Percentiles rank a stretch among this genome's conserved stretches.
Evolutionary conservation across 108 stramenopile species (phyloP).

Genomic region (Cyclotella baltica): DNA sequence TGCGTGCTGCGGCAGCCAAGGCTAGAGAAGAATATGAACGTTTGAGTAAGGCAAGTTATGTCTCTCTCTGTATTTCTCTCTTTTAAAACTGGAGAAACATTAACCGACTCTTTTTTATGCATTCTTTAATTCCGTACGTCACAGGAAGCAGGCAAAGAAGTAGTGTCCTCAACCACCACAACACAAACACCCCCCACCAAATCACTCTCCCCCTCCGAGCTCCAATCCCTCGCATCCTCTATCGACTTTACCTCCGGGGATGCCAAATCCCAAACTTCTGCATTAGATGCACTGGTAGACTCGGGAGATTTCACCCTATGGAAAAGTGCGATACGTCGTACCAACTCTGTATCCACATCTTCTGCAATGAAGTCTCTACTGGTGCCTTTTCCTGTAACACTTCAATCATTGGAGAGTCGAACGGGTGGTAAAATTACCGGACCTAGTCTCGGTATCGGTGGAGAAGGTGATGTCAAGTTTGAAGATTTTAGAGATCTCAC

Average conservation of each 20-base stretch:
- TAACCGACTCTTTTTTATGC: too few species aligned
- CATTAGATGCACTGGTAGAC: slow-evolving; percentile 58
- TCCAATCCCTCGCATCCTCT: slow-evolving; percentile 31
- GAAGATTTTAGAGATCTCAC: slow-evolving; percentile 90
- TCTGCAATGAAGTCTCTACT: slow-evolving; percentile 45
- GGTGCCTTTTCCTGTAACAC: slow-evolving; percentile 69
- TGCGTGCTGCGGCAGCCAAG: slow-evolving; percentile 80
- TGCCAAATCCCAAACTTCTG: slow-evolving; percentile 49
- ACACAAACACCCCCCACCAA: slow-evolving; percentile 24
- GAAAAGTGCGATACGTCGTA: slow-evolving; percentile 61
- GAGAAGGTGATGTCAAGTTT: slow-evolving; percentile 72
- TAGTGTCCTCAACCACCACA: slow-evolving; percentile 33
- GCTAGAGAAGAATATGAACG: slow-evolving; percentile 83
- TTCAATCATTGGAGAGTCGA: slow-evolving; percentile 65
- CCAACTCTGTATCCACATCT: slow-evolving; percentile 39
- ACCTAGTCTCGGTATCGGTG: slow-evolving; percentile 66
- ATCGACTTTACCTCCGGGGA: slow-evolving; percentile 60
- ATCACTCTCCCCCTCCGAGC: slow-evolving; percentile 37
- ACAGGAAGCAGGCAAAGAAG: slow-evolving; percentile 43
- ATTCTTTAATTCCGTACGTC: too few species aligned
- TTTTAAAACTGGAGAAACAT: too few species aligned
- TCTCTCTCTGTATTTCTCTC: background rate
- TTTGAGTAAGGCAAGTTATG: slow-evolving; percentile 59
- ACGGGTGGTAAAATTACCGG: slow-evolving; percentile 66
- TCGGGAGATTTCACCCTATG: slow-evolving; percentile 59